Evolutionary conservation across 1,139 yeast genomes (phyloP).

Genomic region (Williopsis jadinii): DNA sequence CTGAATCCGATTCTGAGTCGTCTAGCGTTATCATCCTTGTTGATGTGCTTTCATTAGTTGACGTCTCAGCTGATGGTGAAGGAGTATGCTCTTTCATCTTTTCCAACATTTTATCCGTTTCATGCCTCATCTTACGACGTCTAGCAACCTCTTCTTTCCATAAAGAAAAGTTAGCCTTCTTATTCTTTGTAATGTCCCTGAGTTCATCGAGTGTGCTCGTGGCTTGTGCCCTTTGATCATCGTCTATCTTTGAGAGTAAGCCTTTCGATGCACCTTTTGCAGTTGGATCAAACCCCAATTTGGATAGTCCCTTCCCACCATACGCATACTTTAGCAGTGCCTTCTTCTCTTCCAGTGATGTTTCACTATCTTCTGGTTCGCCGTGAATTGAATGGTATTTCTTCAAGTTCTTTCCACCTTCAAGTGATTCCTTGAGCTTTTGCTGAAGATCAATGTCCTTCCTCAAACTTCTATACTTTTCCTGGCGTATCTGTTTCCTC

Average conservation of each 20-base stretch:
- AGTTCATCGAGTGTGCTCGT: slow-evolving; percentile 19
- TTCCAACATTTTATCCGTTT: slow-evolving; percentile 17
- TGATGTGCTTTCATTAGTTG: not conserved
- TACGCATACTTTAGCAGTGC: slow-evolving; percentile 29
- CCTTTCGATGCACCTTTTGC: slow-evolving; percentile 19
- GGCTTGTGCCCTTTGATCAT: slow-evolving; percentile 23
- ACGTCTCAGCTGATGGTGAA: not conserved
- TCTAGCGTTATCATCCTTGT: not conserved
- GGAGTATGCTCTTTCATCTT: slow-evolving; percentile 5
- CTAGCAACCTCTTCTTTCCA: slow-evolving; percentile 23
- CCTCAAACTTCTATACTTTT: slow-evolving; percentile 27
- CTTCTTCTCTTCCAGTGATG: slow-evolving; percentile 17
- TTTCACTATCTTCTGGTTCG: slow-evolving; percentile 16
- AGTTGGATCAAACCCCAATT: slow-evolving; percentile 50
- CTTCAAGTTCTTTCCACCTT: slow-evolving; percentile 12
- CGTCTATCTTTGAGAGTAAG: slow-evolving; percentile 9
- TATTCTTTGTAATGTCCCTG: slow-evolving; percentile 25
- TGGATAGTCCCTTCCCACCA: slow-evolving; percentile 32
- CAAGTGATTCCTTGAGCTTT: slow-evolving; percentile 21
- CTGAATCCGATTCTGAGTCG: slow-evolving; percentile 3
- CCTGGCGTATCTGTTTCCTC: slow-evolving; percentile 25
- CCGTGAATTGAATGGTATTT: slow-evolving; percentile 1
- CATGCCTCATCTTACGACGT: slow-evolving; percentile 21
- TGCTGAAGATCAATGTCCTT: slow-evolving; percentile 27
- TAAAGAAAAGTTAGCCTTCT: slow-evolving; percentile 25